Base-by-base conservation (phyloP, 1,284 basidiomycete genomes). In the Pseudozyma hubeiensis region DNA sequence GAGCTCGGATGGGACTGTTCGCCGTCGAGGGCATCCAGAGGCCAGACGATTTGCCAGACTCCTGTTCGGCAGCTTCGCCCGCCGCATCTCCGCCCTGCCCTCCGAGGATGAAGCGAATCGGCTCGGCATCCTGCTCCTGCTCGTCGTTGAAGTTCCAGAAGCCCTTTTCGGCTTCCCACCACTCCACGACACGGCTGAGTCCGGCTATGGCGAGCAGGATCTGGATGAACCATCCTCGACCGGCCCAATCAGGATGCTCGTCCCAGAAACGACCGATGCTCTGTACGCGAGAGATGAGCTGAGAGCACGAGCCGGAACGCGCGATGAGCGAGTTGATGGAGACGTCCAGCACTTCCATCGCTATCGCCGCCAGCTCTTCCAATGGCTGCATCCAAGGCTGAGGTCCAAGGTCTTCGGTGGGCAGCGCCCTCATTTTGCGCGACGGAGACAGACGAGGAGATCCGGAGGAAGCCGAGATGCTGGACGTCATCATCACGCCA, bases 141-240 rank as follows among this genome's bases (percentile, higher is more conserved):
- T 94, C 93, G 65, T 96, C 94, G 82, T 95, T 92, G 82, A 98
- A 98, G 81, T 97, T 97, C 97, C 97, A 99, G 85, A 99, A 99
- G 71, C 95, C 93, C 82, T 96, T 96, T 87, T 99, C 97, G n/a
- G 96, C 96, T 49, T 97, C 94, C 96, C 96, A 99, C 97, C 97
- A 99, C 82, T 99, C 97, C 64, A 98, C 91, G 31, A 99, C 96
- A 60, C 97, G 92, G 84, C 91, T 93, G 64, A 99, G 90, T 77
- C 92, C 93, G 44, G 97, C 97, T 51, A 99, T 91, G n/a, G 97
- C 95, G 55, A 99, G 90, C 35, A 84, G 72, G 33, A 81, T 91
- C 84, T 96, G 94, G 63, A 98, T 95, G 85, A 98, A 99, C 97
- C 97, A 99, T 63, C 92, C 93, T 58, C 96, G 89, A 13, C 97